phyloP scores from a whole-genome alignment of 495 filamentous ascomycete species.

The Usnea hakonensis region DNA sequence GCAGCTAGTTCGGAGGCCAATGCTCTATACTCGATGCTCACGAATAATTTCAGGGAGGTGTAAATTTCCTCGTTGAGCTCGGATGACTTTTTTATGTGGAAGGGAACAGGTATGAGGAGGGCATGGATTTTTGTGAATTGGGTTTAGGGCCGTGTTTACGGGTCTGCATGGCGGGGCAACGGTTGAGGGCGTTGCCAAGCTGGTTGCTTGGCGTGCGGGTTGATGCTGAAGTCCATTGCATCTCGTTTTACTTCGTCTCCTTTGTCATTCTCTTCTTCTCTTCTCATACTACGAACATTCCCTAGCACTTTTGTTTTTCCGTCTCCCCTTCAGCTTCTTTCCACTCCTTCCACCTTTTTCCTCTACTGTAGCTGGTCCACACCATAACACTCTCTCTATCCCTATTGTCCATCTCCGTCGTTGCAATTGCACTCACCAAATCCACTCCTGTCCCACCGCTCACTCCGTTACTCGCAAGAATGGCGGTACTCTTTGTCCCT shows the following conservation, averaged over 20 bases:
- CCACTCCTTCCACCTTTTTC: neutral
- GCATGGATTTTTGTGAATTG: no score
- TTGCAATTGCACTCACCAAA: neutral
- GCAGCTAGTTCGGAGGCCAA: neutral
- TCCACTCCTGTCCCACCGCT: neutral
- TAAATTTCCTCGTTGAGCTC: neutral
- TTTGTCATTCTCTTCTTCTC: neutral
- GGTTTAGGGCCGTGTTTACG: neutral
- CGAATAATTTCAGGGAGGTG: neutral
- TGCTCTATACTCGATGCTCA: neutral
- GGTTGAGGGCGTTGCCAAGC: slow-evolving; percentile 6
- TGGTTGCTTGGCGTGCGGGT: neutral
- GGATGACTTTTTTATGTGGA: neutral
- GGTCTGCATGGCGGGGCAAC: slow-evolving; percentile 13
- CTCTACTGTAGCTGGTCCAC: neutral
- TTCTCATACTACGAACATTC: neutral
- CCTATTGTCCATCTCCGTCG: neutral
- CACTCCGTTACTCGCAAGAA: neutral
- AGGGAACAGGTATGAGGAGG: no score
- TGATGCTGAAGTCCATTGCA: slow-evolving; percentile 2
- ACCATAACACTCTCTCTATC: neutral
- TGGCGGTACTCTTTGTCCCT: neutral
- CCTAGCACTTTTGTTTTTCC: neutral
- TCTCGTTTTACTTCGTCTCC: neutral
- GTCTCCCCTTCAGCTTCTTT: neutral